These are phyloP conservation scores for Ophiostoma novo-ulmi DNA, from an alignment of 2,329 filamentous ascomycete genomes.

Conservation along the genomic window DNA sequence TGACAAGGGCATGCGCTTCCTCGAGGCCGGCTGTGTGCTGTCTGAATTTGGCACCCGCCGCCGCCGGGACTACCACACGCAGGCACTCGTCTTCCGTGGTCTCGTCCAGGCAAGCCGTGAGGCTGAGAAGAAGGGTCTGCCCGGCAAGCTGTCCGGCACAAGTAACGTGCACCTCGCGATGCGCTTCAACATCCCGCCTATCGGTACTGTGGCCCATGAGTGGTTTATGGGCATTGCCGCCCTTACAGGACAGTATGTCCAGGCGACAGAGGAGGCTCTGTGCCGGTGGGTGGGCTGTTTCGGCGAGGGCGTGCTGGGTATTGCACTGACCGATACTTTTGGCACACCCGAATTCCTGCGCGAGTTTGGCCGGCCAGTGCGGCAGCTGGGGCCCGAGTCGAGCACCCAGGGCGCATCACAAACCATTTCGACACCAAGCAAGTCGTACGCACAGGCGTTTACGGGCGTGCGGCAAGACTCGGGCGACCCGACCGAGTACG, in stretches of 20 bases:
- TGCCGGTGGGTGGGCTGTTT: constrained; percentile 89
- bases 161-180: constrained; percentile 97
- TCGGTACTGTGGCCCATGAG: constrained; percentile 90
- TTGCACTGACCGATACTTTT: constrained; percentile 94
- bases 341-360: constrained; percentile 84
- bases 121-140: constrained; percentile 56
- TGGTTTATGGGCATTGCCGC: constrained; percentile 99
- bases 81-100: constrained; percentile 84
- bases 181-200: constrained; percentile 76
- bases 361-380: constrained; percentile 67
- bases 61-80: constrained; percentile 88
- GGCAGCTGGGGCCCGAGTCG: constrained; percentile 38
- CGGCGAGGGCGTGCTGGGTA: constrained; percentile 73
- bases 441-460: constrained; percentile 76
- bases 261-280: constrained; percentile 78
- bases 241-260: constrained; percentile 77
- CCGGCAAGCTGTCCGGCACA: constrained; percentile 75
- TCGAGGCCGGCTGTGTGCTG: constrained; percentile 79
- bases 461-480: constrained; percentile 85
- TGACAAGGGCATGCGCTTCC: constrained; percentile 68
- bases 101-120: constrained; percentile 74
- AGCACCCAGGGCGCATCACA: neutral
- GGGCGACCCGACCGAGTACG: constrained; percentile 74
- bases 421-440: constrained; percentile 29
- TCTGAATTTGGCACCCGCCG: constrained; percentile 92